A percentile compares a stretch with the other conserved stretches of the same genome.
phyloP scores from a whole-genome alignment of 768 basidiomycete species.

The Punctularia strigosozonata region DNA sequence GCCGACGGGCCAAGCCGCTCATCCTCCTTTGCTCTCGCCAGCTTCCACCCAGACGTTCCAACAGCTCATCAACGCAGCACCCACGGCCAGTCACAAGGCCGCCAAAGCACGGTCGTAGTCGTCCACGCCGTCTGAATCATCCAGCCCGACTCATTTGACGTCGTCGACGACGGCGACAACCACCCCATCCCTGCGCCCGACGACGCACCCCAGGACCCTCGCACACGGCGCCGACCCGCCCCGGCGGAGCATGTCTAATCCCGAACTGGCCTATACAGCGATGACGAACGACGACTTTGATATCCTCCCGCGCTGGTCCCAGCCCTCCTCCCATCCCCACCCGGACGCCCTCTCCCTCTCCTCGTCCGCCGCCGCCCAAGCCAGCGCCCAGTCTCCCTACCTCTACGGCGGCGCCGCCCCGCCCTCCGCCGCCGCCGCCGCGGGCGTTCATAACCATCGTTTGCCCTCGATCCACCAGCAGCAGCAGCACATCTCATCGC shows the following conservation, averaged over 20 bases:
- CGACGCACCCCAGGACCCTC: not conserved
- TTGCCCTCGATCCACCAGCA: slow-evolving; percentile 40
- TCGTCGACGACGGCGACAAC: not conserved
- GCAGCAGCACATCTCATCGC: too few species aligned
- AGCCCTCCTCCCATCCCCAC: slow-evolving; percentile 11
- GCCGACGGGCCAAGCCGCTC: not conserved
- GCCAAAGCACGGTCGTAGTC: too few species aligned
- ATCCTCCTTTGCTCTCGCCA: too few species aligned
- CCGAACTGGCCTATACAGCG: slow-evolving; percentile 64
- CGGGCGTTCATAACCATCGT: slow-evolving; percentile 21
- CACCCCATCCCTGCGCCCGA: not conserved
- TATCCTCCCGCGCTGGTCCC: slow-evolving; percentile 48
- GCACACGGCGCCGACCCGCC: slow-evolving; percentile 1
- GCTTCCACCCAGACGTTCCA: too few species aligned
- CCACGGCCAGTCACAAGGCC: too few species aligned
- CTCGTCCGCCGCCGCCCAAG: slow-evolving; percentile 47
- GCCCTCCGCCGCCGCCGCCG: slow-evolving; percentile 40
- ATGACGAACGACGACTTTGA: slow-evolving; percentile 77
- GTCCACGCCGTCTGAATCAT: not conserved
- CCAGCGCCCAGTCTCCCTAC: slow-evolving; percentile 38
- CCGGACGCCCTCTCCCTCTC: slow-evolving; percentile 29
- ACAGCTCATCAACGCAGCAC: too few species aligned
- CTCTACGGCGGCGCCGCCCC: slow-evolving; percentile 29
- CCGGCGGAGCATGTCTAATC: slow-evolving; percentile 49
- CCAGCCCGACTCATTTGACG: not conserved